phyloP scores from a whole-genome alignment of 129 eudicot genomes.

The Saussurea involucrata region DNA sequence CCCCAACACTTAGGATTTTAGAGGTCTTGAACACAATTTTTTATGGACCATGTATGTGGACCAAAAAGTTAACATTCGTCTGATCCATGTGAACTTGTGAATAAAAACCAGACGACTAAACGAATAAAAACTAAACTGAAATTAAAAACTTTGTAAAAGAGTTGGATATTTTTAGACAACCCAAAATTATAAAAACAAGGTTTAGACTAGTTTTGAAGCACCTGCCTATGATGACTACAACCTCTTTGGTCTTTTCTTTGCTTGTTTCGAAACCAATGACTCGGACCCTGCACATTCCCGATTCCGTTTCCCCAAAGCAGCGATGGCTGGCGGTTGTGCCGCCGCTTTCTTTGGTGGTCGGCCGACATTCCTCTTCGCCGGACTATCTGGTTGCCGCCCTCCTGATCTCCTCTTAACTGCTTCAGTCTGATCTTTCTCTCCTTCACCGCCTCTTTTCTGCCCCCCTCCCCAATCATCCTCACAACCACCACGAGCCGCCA shows the following conservation, averaged over 20 bases:
- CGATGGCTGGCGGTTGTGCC: slow-evolving; percentile 31
- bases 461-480: slow-evolving; percentile 28
- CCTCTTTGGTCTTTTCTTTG: slow-evolving; percentile 62
- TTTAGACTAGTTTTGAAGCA: slow-evolving; percentile 17
- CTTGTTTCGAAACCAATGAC: slow-evolving; percentile 37
- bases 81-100: no score
- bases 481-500: slow-evolving; percentile 15
- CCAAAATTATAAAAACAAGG: no score
- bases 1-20: no score
- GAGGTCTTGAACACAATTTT: no score
- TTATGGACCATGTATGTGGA: no score
- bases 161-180: no score
- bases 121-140: no score
- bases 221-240: not conserved
- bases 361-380: slow-evolving; percentile 47
- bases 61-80: no score
- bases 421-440: slow-evolving; percentile 29
- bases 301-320: slow-evolving; percentile 42
- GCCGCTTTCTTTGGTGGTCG: slow-evolving; percentile 69
- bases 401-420: slow-evolving; percentile 19
- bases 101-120: no score
- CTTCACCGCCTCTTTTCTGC: slow-evolving; percentile 41
- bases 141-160: no score
- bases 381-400: slow-evolving; percentile 42
- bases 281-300: slow-evolving; percentile 37